Evolutionary conservation across 306 rosid genomes (phyloP), one percentile per base, ranked within the genome.

Genomic region (Senna siamea): DNA sequence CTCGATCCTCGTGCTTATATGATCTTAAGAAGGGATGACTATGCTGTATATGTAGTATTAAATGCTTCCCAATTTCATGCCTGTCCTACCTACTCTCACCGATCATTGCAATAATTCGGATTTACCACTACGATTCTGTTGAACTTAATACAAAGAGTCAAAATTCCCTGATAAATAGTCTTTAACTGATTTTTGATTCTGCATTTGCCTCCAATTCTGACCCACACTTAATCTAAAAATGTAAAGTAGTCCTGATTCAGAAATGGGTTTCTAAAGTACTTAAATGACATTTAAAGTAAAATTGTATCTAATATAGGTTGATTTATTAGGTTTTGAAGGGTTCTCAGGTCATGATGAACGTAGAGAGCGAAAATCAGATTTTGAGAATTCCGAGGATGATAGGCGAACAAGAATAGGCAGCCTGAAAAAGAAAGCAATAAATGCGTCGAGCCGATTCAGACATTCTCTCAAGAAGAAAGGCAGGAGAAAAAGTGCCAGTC

Each of bases 391-490:
- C 0, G 98, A 93, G 79, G 97, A 91, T 20, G 97, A 93, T 18
- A 78, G 93, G 80, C 71, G 86, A 13, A 86, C 96, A 0, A 84
- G 92, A 71, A 91, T 87, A 28, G 92, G 87, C 61, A 89, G 76
- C 61, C 78, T 93, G 79, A 93, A 83, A 65, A 93, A 91, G 84
- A 89, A 91, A 78, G 98, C 97, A 9, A 83, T 86, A 48, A 87
- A 87, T 77, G 98, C 96, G 0, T 93, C 98, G 0, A 87, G 97
- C 78, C 89, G 87, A 66, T 88, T 90, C 75, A 80, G 97, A 56
- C 98, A 86, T 73, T 87, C 98, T 72, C 89, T 89, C 60, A 89
- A 83, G 89, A 90, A 79, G 85, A 87, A 82, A 41, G 76, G 91
- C 63, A 73, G 86, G 85, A 91, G 77, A 63, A 89, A 78, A 83